A percentile compares a stretch with the other conserved stretches of the same genome.
phyloP scores from a whole-genome alignment of 164 flowering plant species.

The Houttuynia cordata region DNA sequence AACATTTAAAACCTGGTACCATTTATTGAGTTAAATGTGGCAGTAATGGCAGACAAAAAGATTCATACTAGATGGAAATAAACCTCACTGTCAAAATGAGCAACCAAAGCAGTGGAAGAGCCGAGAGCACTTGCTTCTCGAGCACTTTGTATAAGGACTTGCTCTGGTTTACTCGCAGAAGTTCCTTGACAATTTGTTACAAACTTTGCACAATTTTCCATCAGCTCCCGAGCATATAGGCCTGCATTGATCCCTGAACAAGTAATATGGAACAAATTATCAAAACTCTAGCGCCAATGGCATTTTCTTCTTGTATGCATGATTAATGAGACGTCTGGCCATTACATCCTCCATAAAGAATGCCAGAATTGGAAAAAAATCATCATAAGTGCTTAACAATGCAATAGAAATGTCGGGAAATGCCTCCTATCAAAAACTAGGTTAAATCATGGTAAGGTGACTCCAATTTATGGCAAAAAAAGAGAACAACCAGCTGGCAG shows the following conservation, averaged over 20 bases:
- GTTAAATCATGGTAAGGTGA: background rate
- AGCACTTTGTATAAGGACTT: slow-evolving; percentile 45
- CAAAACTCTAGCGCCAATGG: background rate
- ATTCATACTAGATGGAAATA: background rate
- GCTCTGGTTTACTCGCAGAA: slow-evolving; percentile 22
- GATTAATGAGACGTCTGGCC: background rate
- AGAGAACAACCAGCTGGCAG: background rate
- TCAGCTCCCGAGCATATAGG: slow-evolving; percentile 50
- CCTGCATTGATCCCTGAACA: slow-evolving; percentile 52
- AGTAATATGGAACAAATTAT: background rate
- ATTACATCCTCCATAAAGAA: background rate
- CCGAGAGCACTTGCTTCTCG: slow-evolving; percentile 44
- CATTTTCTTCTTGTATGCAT: no score
- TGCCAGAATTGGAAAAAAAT: background rate
- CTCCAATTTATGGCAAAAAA: background rate
- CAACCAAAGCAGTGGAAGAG: slow-evolving; percentile 63
- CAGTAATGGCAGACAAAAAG: background rate
- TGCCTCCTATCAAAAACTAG: no score
- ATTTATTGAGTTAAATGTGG: background rate
- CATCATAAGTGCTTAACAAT: background rate
- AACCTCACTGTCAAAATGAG: slow-evolving; percentile 74
- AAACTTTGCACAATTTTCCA: slow-evolving; percentile 46
- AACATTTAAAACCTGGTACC: slow-evolving; percentile 56
- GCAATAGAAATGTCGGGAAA: no score
- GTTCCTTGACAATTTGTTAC: slow-evolving; percentile 22